Evolutionary conservation across 805 yeast species (phyloP).

Genomic region (Kodamaea laetipori): DNA sequence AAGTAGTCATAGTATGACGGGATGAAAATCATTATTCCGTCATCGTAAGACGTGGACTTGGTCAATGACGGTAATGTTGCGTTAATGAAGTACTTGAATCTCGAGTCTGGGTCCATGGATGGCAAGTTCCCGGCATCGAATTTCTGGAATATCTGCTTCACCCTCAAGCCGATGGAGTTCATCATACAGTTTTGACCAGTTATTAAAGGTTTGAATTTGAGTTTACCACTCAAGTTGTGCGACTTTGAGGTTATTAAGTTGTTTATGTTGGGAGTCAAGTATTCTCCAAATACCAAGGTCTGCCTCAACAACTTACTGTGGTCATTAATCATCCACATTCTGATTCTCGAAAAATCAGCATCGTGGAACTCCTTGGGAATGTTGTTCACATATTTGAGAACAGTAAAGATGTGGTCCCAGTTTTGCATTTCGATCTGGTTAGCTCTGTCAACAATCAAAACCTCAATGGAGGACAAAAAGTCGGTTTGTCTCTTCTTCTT

Average conservation of each 20-base stretch:
- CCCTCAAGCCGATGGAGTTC: slow-evolving; percentile 62
- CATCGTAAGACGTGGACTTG: slow-evolving; percentile 60
- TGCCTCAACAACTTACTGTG: slow-evolving; percentile 75
- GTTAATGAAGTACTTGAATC: slow-evolving; percentile 79
- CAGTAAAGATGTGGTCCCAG: slow-evolving; percentile 77
- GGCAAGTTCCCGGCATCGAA: slow-evolving; percentile 56
- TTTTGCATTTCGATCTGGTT: slow-evolving; percentile 90
- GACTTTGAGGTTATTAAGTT: slow-evolving; percentile 52
- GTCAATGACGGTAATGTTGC: slow-evolving; percentile 71
- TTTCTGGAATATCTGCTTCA: slow-evolving; percentile 72
- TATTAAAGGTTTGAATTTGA: slow-evolving; percentile 53
- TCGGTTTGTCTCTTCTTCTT: slow-evolving; percentile 67
- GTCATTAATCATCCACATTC: slow-evolving; percentile 92
- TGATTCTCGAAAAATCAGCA: slow-evolving; percentile 86
- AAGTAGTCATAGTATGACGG: slow-evolving; percentile 88
- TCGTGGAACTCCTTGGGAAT: slow-evolving; percentile 77
- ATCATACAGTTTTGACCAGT: slow-evolving; percentile 55
- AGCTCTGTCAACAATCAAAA: slow-evolving; percentile 77
- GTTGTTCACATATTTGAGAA: slow-evolving; percentile 66
- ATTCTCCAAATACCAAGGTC: slow-evolving; percentile 73
- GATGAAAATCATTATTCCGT: slow-evolving; percentile 77
- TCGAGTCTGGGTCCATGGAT: slow-evolving; percentile 71
- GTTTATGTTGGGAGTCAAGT: slow-evolving; percentile 78
- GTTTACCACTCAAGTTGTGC: slow-evolving; percentile 59
- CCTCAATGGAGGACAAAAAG: slow-evolving; percentile 85